Percentiles rank a stretch among this genome's conserved stretches.
These are phyloP conservation scores for Lactarius akahatsu DNA, from an alignment of 768 basidiomycete species.

Conservation along the genomic window DNA sequence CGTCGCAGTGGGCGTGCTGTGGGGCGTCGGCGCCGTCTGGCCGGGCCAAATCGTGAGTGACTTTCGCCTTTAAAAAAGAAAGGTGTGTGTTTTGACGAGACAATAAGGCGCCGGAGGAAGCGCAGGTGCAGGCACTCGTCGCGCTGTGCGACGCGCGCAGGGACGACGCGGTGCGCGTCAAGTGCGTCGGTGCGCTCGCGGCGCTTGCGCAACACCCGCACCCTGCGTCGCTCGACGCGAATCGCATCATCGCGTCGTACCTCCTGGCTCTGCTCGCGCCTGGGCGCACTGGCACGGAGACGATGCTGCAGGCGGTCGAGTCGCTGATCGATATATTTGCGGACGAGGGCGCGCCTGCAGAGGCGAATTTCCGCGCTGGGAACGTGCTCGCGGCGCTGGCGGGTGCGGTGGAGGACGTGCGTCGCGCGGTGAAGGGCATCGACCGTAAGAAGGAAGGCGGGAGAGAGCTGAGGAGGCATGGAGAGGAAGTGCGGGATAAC, in stretches of 20 bases:
- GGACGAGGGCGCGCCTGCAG: conserved; percentile 78
- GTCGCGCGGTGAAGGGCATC: conserved; percentile 60
- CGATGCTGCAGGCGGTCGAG: conserved; percentile 73
- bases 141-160: conserved; percentile 57
- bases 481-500: conserved; percentile 77
- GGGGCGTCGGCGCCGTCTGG: conserved; percentile 83
- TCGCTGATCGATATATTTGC: conserved; percentile 92
- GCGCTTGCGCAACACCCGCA: conserved; percentile 71
- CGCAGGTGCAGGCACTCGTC: conserved; percentile 64
- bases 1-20: conserved; percentile 75
- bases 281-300: conserved; percentile 53
- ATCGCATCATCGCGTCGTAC: conserved; percentile 65
- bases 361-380: conserved; percentile 73
- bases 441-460: conserved; percentile 68
- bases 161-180: conserved; percentile 60
- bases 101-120: conserved; percentile 56
- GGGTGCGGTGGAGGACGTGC: conserved; percentile 60
- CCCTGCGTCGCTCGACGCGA: conserved; percentile 55
- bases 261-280: conserved; percentile 57
- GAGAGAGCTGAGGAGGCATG: conserved; percentile 60
- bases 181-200: conserved; percentile 84
- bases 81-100: background rate
- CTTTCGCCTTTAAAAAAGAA: background rate
- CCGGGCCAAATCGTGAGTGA: conserved; percentile 58
- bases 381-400: conserved; percentile 54